A percentile compares a stretch with the other conserved stretches of the same genome.
phyloP scores from a whole-genome alignment of 176 grass and related monocot species.

The Oryza longistaminata region DNA sequence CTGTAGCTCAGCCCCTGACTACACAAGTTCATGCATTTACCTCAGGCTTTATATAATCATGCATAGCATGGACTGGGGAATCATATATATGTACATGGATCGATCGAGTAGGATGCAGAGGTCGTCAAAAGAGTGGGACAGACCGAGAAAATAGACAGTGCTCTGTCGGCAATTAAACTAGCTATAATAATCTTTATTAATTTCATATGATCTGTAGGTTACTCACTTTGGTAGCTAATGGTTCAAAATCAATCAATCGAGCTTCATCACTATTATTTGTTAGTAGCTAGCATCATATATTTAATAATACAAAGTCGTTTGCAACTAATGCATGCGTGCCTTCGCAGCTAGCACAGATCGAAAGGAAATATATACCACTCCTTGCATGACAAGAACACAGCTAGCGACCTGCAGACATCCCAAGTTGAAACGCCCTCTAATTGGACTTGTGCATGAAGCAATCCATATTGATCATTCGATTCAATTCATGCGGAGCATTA shows the following conservation, averaged over 20 bases:
- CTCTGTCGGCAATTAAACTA: neutral
- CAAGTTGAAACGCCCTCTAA: neutral
- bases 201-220: neutral
- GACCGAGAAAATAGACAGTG: neutral
- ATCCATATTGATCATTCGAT: neutral
- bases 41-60: neutral
- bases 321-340: constrained; percentile 9
- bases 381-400: neutral
- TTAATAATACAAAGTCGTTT: neutral
- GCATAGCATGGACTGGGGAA: neutral
- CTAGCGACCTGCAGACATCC: neutral
- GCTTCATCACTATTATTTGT: neutral
- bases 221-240: neutral
- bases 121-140: neutral
- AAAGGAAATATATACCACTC: constrained; percentile 10
- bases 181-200: neutral
- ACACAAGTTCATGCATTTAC: no score
- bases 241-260: neutral
- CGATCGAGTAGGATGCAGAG: neutral
- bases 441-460: constrained; percentile 31
- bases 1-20: no score
- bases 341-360: neutral
- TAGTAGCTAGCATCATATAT: neutral
- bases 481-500: neutral
- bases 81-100: neutral